Percentiles rank a stretch among this genome's conserved stretches.
These are phyloP conservation scores for Podospora pseudopauciseta DNA, from an alignment of 495 filamentous ascomycete genomes.

Conservation along the genomic window DNA sequence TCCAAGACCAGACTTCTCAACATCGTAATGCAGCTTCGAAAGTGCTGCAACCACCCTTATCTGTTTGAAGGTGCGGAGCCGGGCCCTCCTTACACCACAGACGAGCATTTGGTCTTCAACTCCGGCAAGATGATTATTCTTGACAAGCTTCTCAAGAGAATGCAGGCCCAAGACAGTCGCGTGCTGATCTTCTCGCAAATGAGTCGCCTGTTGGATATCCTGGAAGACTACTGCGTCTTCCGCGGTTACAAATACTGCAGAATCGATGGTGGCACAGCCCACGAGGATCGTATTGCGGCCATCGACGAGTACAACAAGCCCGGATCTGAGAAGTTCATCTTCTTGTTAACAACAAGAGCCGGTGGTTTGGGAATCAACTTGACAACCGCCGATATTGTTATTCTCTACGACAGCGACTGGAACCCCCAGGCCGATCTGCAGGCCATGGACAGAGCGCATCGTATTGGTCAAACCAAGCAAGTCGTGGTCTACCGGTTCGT, in stretches of 20 bases:
- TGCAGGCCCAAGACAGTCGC: constrained; percentile 81
- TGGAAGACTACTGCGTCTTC: constrained; percentile 98
- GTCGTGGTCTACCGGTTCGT: constrained; percentile 95
- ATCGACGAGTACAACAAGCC: constrained; percentile 99
- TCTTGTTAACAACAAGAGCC: constrained; percentile 93
- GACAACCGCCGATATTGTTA: constrained; percentile 91
- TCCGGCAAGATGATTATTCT: constrained; percentile 97
- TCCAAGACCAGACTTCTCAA: constrained; percentile 99
- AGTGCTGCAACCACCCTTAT: constrained; percentile 99
- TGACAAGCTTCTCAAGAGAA: constrained; percentile 81
- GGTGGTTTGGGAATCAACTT: constrained; percentile 98
- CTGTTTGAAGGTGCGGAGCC: constrained; percentile 98
- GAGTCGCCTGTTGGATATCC: constrained; percentile 93
- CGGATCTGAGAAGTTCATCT: constrained; percentile 93
- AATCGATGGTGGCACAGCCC: constrained; percentile 95
- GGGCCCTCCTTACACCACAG: constrained; percentile 95
- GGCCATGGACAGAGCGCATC: constrained; percentile 97
- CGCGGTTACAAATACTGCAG: constrained; percentile 92
- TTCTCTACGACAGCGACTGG: constrained; percentile 99
- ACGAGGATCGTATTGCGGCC: constrained; percentile 94
- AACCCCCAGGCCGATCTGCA: constrained; percentile 98
- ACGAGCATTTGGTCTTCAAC: constrained; percentile 92
- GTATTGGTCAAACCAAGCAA: constrained; percentile 98
- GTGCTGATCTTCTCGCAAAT: constrained; percentile 99
- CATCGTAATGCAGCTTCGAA: constrained; percentile 99